Conservation (phyloP, 495 filamentous ascomycete genomes). For the Hypoxylon rickii region DNA sequence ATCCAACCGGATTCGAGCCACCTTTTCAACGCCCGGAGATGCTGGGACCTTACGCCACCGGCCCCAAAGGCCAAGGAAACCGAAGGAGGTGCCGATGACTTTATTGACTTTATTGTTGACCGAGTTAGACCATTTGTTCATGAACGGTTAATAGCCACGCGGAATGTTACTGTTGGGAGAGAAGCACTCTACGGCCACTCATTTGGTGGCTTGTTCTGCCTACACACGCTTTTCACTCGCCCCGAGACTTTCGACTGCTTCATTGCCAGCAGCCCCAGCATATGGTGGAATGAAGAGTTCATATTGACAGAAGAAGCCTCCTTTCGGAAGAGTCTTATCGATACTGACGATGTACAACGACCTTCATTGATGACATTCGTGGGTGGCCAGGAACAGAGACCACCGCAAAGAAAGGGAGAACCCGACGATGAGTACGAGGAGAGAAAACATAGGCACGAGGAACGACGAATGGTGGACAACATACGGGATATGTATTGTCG, state of each 20-base stretch:
- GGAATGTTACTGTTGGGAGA: not conserved
- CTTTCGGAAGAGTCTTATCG: not conserved
- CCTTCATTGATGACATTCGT: not conserved
- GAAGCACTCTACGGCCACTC: slow-evolving; percentile 2
- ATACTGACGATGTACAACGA: not conserved
- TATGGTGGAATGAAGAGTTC: not conserved
- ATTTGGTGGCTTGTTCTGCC: slow-evolving; percentile 2
- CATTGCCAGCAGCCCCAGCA: slow-evolving; percentile 1
- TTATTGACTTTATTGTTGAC: not conserved
- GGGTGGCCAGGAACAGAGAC: not conserved
- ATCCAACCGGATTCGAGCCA: not conserved
- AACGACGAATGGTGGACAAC: not conserved
- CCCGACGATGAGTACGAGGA: not conserved
- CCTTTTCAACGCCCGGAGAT: not conserved
- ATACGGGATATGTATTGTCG: not conserved
- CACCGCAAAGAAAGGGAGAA: not conserved
- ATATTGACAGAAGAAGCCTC: not conserved
- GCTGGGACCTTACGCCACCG: slow-evolving; percentile 2
- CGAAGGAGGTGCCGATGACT: not conserved
- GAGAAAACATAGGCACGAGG: not conserved
- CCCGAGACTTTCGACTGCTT: not conserved
- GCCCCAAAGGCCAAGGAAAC: not conserved
- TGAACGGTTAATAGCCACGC: not conserved
- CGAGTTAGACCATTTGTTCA: not conserved
- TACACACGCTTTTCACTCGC: not conserved